Conservation (phyloP, 2,329 filamentous ascomycete genomes). For the Monilinia fructigena region DNA sequence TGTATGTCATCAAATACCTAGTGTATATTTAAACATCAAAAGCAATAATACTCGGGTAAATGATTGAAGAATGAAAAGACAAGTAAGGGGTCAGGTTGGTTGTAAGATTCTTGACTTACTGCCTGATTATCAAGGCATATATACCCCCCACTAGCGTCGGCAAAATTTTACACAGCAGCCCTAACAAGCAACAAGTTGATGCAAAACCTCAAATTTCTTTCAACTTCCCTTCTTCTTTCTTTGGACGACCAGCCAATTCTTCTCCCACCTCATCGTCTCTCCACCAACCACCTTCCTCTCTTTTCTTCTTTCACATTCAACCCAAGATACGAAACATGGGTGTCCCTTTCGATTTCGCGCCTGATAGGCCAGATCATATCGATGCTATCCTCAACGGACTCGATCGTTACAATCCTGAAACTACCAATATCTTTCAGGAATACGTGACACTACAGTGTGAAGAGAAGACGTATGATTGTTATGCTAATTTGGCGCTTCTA, state of each 20-base stretch:
- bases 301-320: background rate
- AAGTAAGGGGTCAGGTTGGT: background rate
- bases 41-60: background rate
- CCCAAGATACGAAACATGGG: constrained; percentile 34
- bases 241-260: constrained; percentile 21
- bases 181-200: constrained; percentile 18
- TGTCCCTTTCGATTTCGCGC: constrained; percentile 74
- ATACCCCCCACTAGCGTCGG: constrained; percentile 21
- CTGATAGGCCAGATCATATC: constrained; percentile 89
- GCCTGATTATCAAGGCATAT: background rate
- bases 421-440: constrained; percentile 86
- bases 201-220: constrained; percentile 22
- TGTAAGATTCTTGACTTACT: background rate
- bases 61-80: background rate
- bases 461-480: constrained; percentile 89
- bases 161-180: constrained; percentile 24
- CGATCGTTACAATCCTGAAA: constrained; percentile 98
- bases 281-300: constrained; percentile 5
- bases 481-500: constrained; percentile 91
- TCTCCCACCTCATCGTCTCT: constrained; percentile 17
- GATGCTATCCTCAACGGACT: constrained; percentile 93
- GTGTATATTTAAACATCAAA: background rate
- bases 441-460: constrained; percentile 96
- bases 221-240: constrained; percentile 16
- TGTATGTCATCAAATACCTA: background rate